Base-by-base conservation (phyloP, 176 grass and related monocot genomes). In the Oryza brachyantha region DNA sequence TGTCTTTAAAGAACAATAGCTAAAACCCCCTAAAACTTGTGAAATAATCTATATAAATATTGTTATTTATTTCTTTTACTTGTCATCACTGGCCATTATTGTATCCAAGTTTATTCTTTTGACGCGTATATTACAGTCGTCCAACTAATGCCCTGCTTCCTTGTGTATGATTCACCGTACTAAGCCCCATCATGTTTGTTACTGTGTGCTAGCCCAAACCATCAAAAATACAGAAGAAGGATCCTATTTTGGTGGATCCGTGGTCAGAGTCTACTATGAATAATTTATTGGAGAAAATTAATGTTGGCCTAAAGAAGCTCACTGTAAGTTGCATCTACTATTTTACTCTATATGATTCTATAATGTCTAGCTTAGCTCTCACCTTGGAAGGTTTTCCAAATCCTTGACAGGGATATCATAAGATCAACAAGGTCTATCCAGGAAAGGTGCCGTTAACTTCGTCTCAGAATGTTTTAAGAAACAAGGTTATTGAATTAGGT, bases 401-500 rank as follows among this genome's bases (percentile, higher is more conserved):
- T 65, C 39, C 35, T 80, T 89, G 83, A 82, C 83, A 99, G 92
- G 96, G 96, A 61, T 99, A 83, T 78, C 36, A 93, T 74, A 79
- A 84, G 84, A 95, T 83, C 67, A 95, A 78, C 68, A 99, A 91
- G 88, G 43, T 74, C 11, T 99, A 99, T 60, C 69, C 79, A 38
- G 96, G 92, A 81, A 94, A 93, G 81, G 81, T 95, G 69, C 76
- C 90, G 40, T 84, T 99, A 70, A 89, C 92, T 81, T 85, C 83
- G 77, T 65, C 88, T 12, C 81, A 82, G 36, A 91, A 93, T 78
- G 68, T 28, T 87, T 84, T 87, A 79, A 86, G 79, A 86, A 91
- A 95, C 78, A 99, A 91, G 65, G 72, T 84, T 60, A 75, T 99
- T 55, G 88, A 91, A 68, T 77, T 95, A 87, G 92, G 92, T 99